Evolutionary conservation across 768 basidiomycete genomes (phyloP), one percentile per base, ranked within the genome.

Genomic region (Boletus vinaceobasis): DNA sequence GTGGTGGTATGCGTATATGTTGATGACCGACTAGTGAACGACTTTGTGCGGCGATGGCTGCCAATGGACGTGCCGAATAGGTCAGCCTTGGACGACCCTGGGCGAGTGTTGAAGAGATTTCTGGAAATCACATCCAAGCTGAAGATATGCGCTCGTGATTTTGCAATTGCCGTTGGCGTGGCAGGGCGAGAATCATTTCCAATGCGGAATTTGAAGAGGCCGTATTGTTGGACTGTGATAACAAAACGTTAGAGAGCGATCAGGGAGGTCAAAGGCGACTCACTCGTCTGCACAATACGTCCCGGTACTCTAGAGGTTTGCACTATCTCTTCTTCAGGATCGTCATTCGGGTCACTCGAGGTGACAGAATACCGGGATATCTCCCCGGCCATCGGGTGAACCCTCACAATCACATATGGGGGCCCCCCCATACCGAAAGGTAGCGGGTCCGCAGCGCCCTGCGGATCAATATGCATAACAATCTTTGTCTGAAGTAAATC

Each of bases 61-160:
- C 79, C 87, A 35, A 88, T 82, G 0, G 87, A 85, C 5, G 83
- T 84, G 31, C 85, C 81, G 65, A 93, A 92, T 52, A 92, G 76
- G 58, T 94, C 91, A 32, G 81, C 81, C 73, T 85, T 84, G 9
- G 83, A 74, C 11, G 81, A 82, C 9, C 86, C 88, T 31, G 87
- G 80, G 3, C 84, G 81, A 7, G 82, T 67, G 62, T 80, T 84
- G 73, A 97, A 95, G 29, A 98, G 78, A 70, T 93, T 94, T 42
- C 92, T 83, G 19, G 92, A 93, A 61, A 98, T 87, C 19, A 84
- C 88, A 64, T 98, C 94, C 49, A 98, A 77, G 33, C 90, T 86
- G 66, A 96, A 93, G 48, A 93, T 90, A n/a, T 88, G 84, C 2
- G 86, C 89, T 58, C 82, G 76, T 17, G 82, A 77, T 37, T 88